These are phyloP conservation scores for Colletotrichum truncatum DNA, from an alignment of 2,329 filamentous ascomycete genomes.

Conservation along the genomic window DNA sequence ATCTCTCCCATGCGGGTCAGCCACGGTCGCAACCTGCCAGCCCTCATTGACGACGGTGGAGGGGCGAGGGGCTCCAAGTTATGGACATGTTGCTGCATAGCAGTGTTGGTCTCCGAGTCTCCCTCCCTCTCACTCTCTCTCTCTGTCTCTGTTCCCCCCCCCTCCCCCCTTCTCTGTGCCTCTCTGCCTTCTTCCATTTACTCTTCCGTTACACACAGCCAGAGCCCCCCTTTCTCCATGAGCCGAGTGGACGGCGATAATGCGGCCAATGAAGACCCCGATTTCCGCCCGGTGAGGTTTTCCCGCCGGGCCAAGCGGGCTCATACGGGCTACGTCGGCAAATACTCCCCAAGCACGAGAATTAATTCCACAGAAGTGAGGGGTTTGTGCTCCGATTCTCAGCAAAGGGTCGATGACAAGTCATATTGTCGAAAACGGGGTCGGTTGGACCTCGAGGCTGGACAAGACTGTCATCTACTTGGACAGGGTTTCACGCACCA, in stretches of 20 bases:
- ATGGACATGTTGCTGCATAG: no score
- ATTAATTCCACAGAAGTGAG: conserved; percentile 2
- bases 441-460: neutral
- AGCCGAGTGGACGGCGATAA: neutral
- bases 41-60: conserved; percentile 6
- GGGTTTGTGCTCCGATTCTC: neutral
- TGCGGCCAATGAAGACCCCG: neutral
- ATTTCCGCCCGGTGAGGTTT: neutral
- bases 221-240: neutral
- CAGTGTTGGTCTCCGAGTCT: no score
- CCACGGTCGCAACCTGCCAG: neutral
- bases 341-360: neutral
- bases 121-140: no score
- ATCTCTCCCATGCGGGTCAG: conserved; percentile 19
- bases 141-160: neutral
- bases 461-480: neutral
- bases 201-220: neutral
- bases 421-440: no score
- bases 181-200: neutral
- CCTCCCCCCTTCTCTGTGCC: neutral
- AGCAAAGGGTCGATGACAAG: neutral
- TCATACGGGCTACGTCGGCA: neutral
- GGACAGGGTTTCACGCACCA: neutral
- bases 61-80: no score
- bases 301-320: neutral